phyloP scores from a whole-genome alignment of 805 yeast species.

The Pichia exigua region DNA sequence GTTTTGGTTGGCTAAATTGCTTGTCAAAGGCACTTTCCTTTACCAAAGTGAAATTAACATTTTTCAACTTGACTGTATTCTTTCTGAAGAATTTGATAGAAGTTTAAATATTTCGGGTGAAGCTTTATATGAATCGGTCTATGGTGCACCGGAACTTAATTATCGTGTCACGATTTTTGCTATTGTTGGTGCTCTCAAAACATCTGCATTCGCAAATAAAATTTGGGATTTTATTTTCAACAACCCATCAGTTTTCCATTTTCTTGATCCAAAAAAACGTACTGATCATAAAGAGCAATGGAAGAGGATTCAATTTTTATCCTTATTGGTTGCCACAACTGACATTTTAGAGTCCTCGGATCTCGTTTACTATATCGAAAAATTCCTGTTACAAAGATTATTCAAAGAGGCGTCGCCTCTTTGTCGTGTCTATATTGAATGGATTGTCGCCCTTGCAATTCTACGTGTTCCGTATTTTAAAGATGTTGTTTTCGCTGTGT shows the following conservation, averaged over 20 bases:
- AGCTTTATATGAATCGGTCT: constrained; percentile 37
- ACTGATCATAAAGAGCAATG: constrained; percentile 67
- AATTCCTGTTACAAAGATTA: constrained; percentile 30
- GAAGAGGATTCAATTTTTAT: constrained; percentile 49
- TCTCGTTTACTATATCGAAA: constrained; percentile 23
- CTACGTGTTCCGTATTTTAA: constrained; percentile 24
- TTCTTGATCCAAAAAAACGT: constrained; percentile 43
- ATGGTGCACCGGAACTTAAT: constrained; percentile 53
- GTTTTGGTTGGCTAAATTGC: constrained; percentile 43
- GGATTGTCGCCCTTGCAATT: constrained; percentile 53
- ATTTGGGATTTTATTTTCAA: constrained; percentile 33
- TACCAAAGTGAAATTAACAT: constrained; percentile 49
- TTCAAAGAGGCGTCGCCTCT: constrained; percentile 69
- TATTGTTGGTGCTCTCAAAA: constrained; percentile 32
- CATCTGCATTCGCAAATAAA: constrained; percentile 23
- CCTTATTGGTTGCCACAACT: constrained; percentile 41
- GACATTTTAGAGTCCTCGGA: constrained; percentile 26
- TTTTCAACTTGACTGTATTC: constrained; percentile 51
- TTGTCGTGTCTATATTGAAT: constrained; percentile 68
- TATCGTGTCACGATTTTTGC: constrained; percentile 44
- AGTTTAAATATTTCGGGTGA: constrained; percentile 30
- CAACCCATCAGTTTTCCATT: constrained; percentile 31
- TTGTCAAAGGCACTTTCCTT: constrained; percentile 39
- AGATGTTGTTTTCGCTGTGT: constrained; percentile 14
- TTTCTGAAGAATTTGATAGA: constrained; percentile 46